Percentiles rank a stretch among this genome's conserved stretches.
Evolutionary conservation across 495 filamentous ascomycete species (phyloP).

Genomic region (Bacidia rubella): DNA sequence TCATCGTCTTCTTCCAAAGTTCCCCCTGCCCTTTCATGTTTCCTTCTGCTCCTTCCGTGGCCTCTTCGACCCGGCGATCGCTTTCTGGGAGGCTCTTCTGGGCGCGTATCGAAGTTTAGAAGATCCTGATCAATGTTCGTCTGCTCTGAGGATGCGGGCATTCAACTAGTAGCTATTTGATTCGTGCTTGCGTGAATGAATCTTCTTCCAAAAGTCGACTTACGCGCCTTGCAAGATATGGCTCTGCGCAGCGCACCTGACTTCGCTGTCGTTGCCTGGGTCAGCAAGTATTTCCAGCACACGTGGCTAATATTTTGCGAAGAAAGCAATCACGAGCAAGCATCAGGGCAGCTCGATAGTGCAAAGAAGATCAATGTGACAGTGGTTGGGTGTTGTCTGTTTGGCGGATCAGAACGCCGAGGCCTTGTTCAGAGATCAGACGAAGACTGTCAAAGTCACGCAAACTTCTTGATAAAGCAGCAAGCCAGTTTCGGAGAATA

Average conservation of each 20-base stretch:
- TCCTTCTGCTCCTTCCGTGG: constrained; percentile 34
- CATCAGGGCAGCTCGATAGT: neutral
- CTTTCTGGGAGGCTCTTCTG: constrained; percentile 21
- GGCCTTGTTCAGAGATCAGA: neutral
- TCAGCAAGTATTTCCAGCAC: no score
- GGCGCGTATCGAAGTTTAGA: constrained; percentile 5
- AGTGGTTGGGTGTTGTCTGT: neutral
- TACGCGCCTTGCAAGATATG: no score
- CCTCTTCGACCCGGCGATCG: constrained; percentile 31
- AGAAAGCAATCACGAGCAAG: neutral
- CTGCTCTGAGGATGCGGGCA: constrained; percentile 19
- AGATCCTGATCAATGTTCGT: constrained; percentile 11
- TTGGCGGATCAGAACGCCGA: neutral
- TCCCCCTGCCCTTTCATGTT: constrained; percentile 20
- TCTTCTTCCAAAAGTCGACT: no score
- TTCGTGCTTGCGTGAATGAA: no score
- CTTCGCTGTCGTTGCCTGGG: no score
- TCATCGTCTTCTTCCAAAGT: constrained; percentile 21
- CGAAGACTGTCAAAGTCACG: no score
- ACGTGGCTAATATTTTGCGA: no score
- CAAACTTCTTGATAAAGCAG: no score
- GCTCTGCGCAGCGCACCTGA: no score
- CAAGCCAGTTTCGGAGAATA: no score
- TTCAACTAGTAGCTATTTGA: constrained; percentile 19
- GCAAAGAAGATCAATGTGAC: no score